Percentiles rank a stretch among this genome's conserved stretches.
Conservation (phyloP, 2,329 filamentous ascomycete species). For the Colletotrichum sp. region DNA sequence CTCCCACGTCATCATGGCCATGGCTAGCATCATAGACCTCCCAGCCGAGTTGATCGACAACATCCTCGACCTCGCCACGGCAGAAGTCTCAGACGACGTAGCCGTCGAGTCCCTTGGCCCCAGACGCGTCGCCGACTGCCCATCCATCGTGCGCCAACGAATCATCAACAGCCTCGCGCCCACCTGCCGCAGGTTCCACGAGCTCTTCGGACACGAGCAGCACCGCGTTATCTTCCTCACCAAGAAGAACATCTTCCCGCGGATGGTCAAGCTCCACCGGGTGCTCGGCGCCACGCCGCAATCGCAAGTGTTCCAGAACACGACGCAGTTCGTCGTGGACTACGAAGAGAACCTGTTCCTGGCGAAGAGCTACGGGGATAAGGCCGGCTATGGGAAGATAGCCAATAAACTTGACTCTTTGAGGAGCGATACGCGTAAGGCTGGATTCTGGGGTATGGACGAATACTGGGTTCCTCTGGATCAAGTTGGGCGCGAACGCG, state of each 20-base stretch:
- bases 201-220: not conserved
- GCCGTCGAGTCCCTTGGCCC: not conserved
- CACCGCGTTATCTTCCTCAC: not conserved
- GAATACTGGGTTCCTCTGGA: not conserved
- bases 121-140: not conserved
- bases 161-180: not conserved
- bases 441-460: not conserved
- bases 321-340: not conserved
- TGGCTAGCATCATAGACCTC: not conserved
- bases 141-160: not conserved
- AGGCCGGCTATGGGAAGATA: not conserved
- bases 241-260: not conserved
- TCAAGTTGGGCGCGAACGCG: fast-evolving
- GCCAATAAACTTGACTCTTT: not conserved
- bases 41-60: not conserved
- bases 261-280: not conserved
- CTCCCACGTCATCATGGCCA: not conserved
- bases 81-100: not conserved
- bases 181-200: not conserved
- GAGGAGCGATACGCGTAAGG: fast-evolving
- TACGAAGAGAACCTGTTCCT: not conserved
- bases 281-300: not conserved
- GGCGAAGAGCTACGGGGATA: not conserved
- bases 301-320: not conserved
- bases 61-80: not conserved